Percentiles rank a stretch among this genome's conserved stretches.
phyloP scores from a whole-genome alignment of 2,329 filamentous ascomycete genomes.

The Fusarium euwallaceae region DNA sequence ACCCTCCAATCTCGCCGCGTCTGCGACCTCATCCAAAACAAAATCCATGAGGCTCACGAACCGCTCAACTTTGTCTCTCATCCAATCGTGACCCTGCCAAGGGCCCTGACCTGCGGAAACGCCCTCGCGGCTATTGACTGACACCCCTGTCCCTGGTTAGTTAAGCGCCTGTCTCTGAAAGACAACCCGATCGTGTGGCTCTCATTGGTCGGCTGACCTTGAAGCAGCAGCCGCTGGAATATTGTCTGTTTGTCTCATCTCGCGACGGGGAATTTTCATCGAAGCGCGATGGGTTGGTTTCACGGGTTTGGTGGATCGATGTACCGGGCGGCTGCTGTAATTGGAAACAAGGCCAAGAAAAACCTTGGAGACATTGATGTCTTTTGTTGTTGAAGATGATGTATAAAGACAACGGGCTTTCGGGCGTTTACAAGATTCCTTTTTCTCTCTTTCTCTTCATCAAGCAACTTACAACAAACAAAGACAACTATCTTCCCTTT shows the following conservation, averaged over 20 bases:
- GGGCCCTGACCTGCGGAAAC: conserved; percentile 21
- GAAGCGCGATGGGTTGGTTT: conserved; percentile 30
- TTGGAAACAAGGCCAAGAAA: conserved; percentile 36
- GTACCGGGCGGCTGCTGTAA: conserved; percentile 43
- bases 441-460: conserved; percentile 33
- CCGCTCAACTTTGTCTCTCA: conserved; percentile 20
- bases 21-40: conserved; percentile 45
- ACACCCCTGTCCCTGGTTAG: conserved; percentile 22
- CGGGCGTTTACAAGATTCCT: conserved; percentile 15
- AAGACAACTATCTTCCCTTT: conserved; percentile 32
- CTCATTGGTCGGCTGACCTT: conserved; percentile 15
- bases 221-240: conserved; percentile 1
- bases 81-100: conserved; percentile 40
- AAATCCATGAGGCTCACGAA: conserved; percentile 38
- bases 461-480: conserved; percentile 42
- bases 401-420: conserved; percentile 44
- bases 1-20: conserved; percentile 47
- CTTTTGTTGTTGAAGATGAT: conserved; percentile 21
- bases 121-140: conserved; percentile 35
- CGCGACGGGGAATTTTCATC: neutral
- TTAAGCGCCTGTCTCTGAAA: conserved; percentile 31
- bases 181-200: neutral
- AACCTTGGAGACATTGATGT: neutral
- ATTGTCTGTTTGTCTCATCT: conserved; percentile 23
- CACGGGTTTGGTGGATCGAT: neutral